phyloP scores from a whole-genome alignment of 345 rosid species.

The Pistacia integerrima region DNA sequence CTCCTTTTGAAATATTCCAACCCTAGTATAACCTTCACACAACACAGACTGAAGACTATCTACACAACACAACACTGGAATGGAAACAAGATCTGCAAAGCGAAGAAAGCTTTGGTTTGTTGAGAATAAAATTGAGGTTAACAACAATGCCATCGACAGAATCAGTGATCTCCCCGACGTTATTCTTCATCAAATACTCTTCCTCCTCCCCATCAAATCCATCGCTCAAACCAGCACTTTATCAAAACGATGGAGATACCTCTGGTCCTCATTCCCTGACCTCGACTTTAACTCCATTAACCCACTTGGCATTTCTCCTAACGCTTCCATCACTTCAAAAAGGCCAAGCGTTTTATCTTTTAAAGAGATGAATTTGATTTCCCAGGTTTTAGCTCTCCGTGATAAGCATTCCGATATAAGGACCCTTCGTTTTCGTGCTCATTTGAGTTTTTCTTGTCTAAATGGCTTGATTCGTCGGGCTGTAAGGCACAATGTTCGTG shows the following conservation, averaged over 20 bases:
- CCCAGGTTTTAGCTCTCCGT: conserved; percentile 46
- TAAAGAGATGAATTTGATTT: conserved; percentile 40
- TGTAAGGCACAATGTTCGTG: conserved; percentile 58
- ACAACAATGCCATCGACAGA: conserved; percentile 36
- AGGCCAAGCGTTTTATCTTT: conserved; percentile 11
- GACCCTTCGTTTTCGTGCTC: conserved; percentile 57
- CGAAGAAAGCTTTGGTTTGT: conserved; percentile 44
- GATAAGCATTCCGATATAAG: conserved; percentile 53
- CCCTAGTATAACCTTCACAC: conserved; percentile 24
- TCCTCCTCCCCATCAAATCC: conserved; percentile 58
- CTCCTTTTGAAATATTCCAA: conserved; percentile 61
- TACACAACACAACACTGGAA: background rate
- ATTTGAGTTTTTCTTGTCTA: conserved; percentile 61
- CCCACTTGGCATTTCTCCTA: conserved; percentile 8
- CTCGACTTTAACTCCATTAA: conserved; percentile 73
- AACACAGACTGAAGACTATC: background rate
- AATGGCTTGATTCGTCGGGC: conserved; percentile 74
- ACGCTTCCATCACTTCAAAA: conserved; percentile 6
- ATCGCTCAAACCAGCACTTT: conserved; percentile 57
- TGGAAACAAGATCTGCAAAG: conserved; percentile 73
- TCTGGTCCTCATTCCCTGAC: conserved; percentile 83
- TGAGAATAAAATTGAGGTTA: conserved; percentile 6
- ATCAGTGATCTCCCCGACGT: conserved; percentile 71
- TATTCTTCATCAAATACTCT: conserved; percentile 66
- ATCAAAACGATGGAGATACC: conserved; percentile 68